phyloP scores from a whole-genome alignment of 768 basidiomycete genomes.

The Trametes cubensis region DNA sequence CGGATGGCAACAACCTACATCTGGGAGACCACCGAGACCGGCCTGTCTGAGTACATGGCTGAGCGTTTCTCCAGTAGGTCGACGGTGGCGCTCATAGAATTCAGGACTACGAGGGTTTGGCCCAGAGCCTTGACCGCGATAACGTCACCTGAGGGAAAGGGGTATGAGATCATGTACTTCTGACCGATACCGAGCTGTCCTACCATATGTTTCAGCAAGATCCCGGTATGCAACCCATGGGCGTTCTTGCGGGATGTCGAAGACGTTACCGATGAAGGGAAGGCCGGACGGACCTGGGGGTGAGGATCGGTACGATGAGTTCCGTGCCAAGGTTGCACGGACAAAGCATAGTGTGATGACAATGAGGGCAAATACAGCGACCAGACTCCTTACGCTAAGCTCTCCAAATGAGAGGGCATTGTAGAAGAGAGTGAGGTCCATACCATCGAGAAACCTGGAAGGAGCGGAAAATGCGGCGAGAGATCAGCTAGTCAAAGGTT shows the following conservation, averaged over 20 bases:
- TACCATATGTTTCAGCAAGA: neutral
- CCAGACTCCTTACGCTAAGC: too few relatives aligned
- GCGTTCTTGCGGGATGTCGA: constrained; percentile 3
- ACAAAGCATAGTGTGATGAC: too few relatives aligned
- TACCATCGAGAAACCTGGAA: too few relatives aligned
- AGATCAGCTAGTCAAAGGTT: too few relatives aligned
- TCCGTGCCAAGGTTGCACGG: too few relatives aligned
- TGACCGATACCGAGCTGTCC: too few relatives aligned
- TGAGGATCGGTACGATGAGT: too few relatives aligned
- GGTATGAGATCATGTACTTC: too few relatives aligned
- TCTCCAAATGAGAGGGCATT: too few relatives aligned
- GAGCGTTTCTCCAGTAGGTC: constrained; percentile 34
- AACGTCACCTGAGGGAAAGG: constrained; percentile 18
- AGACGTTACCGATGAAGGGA: constrained; percentile 2
- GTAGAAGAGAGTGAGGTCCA: too few relatives aligned
- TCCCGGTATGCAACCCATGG: constrained; percentile 3
- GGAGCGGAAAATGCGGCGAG: too few relatives aligned
- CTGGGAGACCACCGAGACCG: neutral
- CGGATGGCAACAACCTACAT: neutral
- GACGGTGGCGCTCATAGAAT: constrained; percentile 16
- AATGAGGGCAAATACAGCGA: too few relatives aligned
- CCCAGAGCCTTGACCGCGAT: constrained; percentile 23
- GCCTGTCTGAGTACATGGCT: constrained; percentile 28
- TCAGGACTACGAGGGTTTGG: constrained; percentile 25
- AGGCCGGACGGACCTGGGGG: constrained; percentile 5